Percentiles rank a stretch among this genome's conserved stretches.
These are phyloP conservation scores for Porpolomopsis calyptriformis DNA, from an alignment of 768 basidiomycete species.

Conservation along the genomic window DNA sequence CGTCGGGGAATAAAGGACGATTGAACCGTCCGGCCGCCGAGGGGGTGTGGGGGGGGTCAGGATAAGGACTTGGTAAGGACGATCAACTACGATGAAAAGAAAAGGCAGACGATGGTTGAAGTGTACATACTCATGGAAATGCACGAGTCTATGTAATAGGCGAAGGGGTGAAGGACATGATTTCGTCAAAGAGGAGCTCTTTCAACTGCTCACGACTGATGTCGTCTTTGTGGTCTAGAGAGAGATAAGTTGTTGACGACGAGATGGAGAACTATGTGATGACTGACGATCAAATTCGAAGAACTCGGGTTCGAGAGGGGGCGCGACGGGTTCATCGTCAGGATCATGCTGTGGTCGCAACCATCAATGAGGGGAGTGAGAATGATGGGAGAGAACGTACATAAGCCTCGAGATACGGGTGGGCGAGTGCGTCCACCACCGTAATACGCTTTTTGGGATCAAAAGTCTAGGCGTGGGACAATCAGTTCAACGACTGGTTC, in stretches of 20 bases:
- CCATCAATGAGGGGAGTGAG: background rate
- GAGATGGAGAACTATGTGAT: background rate
- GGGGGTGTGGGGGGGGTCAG: too few species aligned
- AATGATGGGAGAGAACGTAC: constrained; percentile 31
- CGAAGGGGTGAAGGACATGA: constrained; percentile 75
- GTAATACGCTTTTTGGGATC: constrained; percentile 96
- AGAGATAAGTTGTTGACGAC: constrained; percentile 3
- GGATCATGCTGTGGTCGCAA: constrained; percentile 66
- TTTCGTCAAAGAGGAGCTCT: constrained; percentile 88
- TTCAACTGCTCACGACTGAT: constrained; percentile 94
- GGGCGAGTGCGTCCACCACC: constrained; percentile 88
- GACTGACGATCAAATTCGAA: constrained; percentile 89
- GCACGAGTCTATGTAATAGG: constrained; percentile 35
- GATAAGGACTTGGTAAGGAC: too few species aligned
- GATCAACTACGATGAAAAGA: background rate
- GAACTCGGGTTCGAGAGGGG: constrained; percentile 92
- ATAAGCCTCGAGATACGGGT: constrained; percentile 91
- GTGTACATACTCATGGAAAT: background rate
- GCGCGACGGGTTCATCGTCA: constrained; percentile 91
- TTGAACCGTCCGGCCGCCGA: too few species aligned
- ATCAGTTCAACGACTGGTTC: background rate
- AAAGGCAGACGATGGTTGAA: background rate
- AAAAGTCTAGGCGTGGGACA: constrained; percentile 53
- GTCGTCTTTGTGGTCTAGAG: constrained; percentile 83
- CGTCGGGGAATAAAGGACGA: too few species aligned